Percentiles rank a stretch among this genome's conserved stretches.
Evolutionary conservation across 2,329 filamentous ascomycete species (phyloP).

Genomic region (Hypoxylon sp.): DNA sequence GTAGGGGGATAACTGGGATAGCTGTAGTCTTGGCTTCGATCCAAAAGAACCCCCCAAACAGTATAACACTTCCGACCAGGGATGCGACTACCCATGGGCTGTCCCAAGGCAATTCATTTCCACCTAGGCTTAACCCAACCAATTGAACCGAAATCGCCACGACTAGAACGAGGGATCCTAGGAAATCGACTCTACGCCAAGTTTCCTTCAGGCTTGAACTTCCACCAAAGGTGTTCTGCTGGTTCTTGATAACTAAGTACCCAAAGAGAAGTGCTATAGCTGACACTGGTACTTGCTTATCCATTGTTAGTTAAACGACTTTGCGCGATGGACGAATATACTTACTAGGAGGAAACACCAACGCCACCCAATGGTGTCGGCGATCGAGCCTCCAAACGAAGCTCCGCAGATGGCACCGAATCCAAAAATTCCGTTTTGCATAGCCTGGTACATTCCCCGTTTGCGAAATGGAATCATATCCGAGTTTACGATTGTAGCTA

Average conservation of each 20-base stretch:
- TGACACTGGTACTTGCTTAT: slow-evolving; percentile 70
- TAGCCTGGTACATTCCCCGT: slow-evolving; percentile 71
- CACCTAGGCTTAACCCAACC: slow-evolving; percentile 68
- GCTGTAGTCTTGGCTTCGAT: slow-evolving; percentile 66
- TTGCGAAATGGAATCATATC: slow-evolving; percentile 73
- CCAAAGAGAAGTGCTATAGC: slow-evolving; percentile 68
- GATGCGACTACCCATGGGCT: slow-evolving; percentile 64
- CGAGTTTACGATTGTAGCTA: slow-evolving; percentile 72
- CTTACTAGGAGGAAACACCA: slow-evolving; percentile 71
- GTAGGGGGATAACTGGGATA: slow-evolving; percentile 68
- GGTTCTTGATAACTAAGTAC: slow-evolving; percentile 66
- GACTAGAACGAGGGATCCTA: slow-evolving; percentile 70
- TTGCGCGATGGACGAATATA: not conserved
- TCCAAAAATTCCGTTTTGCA: slow-evolving; percentile 73
- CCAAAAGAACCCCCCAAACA: slow-evolving; percentile 62
- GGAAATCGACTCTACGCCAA: slow-evolving; percentile 71
- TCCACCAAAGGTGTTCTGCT: slow-evolving; percentile 52
- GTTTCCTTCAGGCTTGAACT: slow-evolving; percentile 56
- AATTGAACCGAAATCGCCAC: slow-evolving; percentile 71
- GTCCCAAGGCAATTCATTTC: slow-evolving; percentile 68
- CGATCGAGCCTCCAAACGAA: slow-evolving; percentile 74
- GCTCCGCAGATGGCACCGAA: slow-evolving; percentile 75
- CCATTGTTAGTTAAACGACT: slow-evolving; percentile 1
- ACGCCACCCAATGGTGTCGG: slow-evolving; percentile 76
- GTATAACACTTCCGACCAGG: slow-evolving; percentile 60